phyloP scores from a whole-genome alignment of 2,329 filamentous ascomycete genomes.

The Neopestalotiopsis rosae region DNA sequence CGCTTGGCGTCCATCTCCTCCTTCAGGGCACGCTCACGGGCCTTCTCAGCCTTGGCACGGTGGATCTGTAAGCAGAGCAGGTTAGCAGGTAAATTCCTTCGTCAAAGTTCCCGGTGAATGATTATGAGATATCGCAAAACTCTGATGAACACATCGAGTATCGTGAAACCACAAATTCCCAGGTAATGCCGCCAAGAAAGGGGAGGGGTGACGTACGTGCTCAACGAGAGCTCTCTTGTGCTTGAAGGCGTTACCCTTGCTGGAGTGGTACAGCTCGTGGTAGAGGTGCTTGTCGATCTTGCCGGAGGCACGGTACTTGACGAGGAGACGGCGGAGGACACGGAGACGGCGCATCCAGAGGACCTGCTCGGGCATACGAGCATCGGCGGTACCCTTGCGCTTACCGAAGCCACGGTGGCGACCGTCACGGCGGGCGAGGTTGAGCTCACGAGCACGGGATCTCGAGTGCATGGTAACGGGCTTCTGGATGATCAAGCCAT shows the following conservation, averaged over 20 bases:
- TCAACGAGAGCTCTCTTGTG: constrained; percentile 99
- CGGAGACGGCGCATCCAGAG: constrained; percentile 99
- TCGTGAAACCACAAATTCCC: not conserved
- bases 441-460: constrained; percentile 93
- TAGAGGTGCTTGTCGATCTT: constrained; percentile 99
- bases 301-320: constrained; percentile 99
- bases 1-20: constrained; percentile 99
- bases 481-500: constrained; percentile 99
- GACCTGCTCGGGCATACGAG: constrained; percentile 98
- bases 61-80: constrained; percentile 76
- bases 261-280: constrained; percentile 99
- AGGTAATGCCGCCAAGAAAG: not conserved
- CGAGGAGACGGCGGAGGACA: constrained; percentile 97
- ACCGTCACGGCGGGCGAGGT: constrained; percentile 90
- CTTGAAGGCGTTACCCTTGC: constrained; percentile 99
- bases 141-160: not conserved
- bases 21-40: constrained; percentile 93
- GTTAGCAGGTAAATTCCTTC: constrained; percentile 1
- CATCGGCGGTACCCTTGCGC: constrained; percentile 99
- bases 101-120: too few species aligned
- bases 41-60: constrained; percentile 99
- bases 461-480: constrained; percentile 99
- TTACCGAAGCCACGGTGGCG: constrained; percentile 99
- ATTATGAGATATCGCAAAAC: not conserved
- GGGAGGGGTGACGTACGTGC: constrained; percentile 77